Conservation (phyloP, 2,329 filamentous ascomycete genomes). For the Xylaria arbuscula region DNA sequence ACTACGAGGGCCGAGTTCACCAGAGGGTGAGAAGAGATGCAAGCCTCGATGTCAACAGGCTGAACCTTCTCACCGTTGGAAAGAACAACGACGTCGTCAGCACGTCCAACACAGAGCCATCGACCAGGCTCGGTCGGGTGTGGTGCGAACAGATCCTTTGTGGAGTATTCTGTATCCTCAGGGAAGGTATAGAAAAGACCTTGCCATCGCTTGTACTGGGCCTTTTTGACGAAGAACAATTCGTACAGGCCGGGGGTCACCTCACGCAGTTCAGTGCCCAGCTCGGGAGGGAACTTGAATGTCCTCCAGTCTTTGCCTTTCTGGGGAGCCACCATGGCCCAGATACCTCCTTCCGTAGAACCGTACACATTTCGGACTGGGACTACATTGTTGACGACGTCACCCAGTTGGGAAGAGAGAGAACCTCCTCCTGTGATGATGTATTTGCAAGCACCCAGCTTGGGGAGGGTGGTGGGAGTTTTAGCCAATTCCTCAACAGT, state of each 20-base stretch:
- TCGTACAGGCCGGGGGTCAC: slow-evolving; percentile 41
- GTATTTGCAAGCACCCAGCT: slow-evolving; percentile 41
- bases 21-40: slow-evolving; percentile 37
- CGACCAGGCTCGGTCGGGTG: slow-evolving; percentile 41
- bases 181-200: slow-evolving; percentile 45
- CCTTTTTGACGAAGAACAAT: slow-evolving; percentile 43
- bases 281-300: slow-evolving; percentile 42
- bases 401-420: slow-evolving; percentile 41
- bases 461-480: slow-evolving; percentile 37
- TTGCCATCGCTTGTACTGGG: slow-evolving; percentile 41
- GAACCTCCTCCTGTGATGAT: slow-evolving; percentile 43
- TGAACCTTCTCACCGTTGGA: slow-evolving; percentile 44
- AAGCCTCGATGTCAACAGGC: slow-evolving; percentile 42
- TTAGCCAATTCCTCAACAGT: slow-evolving; percentile 43
- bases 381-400: slow-evolving; percentile 41
- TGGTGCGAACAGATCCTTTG: slow-evolving; percentile 41
- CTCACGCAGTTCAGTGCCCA: slow-evolving; percentile 41
- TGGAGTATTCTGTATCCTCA: slow-evolving; percentile 41
- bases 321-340: slow-evolving; percentile 42
- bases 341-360: slow-evolving; percentile 43
- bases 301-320: slow-evolving; percentile 42
- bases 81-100: slow-evolving; percentile 43
- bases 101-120: slow-evolving; percentile 43
- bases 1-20: slow-evolving; percentile 43
- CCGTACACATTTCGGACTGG: slow-evolving; percentile 43